A percentile compares a stretch with the other conserved stretches of the same genome.
Evolutionary conservation across 2,329 filamentous ascomycete genomes (phyloP).

Genomic region (Epichloe brachyelytri): DNA sequence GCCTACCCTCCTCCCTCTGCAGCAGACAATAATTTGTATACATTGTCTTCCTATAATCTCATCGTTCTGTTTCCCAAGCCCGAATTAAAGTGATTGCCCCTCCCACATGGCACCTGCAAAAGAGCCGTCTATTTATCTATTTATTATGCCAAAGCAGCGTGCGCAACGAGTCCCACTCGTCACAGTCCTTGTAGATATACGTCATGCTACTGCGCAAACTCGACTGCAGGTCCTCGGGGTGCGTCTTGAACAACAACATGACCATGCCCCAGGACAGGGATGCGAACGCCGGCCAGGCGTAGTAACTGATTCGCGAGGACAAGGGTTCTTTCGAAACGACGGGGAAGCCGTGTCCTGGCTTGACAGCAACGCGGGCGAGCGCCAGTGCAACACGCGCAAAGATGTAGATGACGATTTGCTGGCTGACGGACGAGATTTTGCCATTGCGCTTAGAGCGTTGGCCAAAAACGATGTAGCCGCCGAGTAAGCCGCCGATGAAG

Average conservation of each 20-base stretch:
- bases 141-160: conserved; percentile 82
- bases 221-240: conserved; percentile 81
- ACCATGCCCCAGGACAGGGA: conserved; percentile 82
- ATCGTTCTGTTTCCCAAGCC: not conserved
- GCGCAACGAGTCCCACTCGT: conserved; percentile 76
- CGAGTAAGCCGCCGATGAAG: conserved; percentile 75
- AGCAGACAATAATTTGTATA: not conserved
- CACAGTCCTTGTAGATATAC: conserved; percentile 87
- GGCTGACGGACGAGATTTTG: conserved; percentile 67
- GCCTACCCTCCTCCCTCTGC: not conserved
- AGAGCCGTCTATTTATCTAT: conserved; percentile 18
- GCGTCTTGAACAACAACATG: conserved; percentile 89
- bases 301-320: conserved; percentile 42
- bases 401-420: conserved; percentile 97
- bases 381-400: conserved; percentile 84
- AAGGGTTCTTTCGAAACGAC: conserved; percentile 34
- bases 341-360: conserved; percentile 42
- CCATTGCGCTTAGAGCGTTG: conserved; percentile 47
- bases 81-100: not conserved
- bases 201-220: conserved; percentile 92
- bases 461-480: conserved; percentile 90
- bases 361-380: conserved; percentile 69
- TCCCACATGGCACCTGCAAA: not conserved
- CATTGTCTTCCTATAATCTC: not conserved
- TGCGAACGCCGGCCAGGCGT: conserved; percentile 89